These are phyloP conservation scores for Aspergillus cejpii DNA, from an alignment of 2,329 filamentous ascomycete species.

Conservation along the genomic window DNA sequence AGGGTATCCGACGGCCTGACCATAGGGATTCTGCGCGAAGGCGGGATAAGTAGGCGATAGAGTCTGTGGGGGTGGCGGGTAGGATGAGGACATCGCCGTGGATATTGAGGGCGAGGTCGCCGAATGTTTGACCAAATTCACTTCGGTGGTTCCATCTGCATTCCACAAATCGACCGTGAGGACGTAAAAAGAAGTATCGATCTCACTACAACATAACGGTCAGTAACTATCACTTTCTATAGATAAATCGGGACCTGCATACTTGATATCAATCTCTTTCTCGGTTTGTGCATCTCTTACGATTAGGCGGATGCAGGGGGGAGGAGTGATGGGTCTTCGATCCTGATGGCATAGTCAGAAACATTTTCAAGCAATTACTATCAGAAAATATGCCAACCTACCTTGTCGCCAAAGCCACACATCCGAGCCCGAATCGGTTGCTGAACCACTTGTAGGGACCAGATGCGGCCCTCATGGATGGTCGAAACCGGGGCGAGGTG, in stretches of 20 bases:
- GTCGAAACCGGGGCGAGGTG: conserved; percentile 38
- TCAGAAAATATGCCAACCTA: conserved; percentile 37
- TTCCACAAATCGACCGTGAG: conserved; percentile 65
- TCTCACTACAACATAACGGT: conserved; percentile 49
- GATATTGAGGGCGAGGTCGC: conserved; percentile 69
- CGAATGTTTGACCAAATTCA: conserved; percentile 62
- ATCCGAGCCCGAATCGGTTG: conserved; percentile 90
- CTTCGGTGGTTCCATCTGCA: conserved; percentile 53
- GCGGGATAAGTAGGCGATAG: conserved; percentile 32
- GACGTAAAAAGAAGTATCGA: conserved; percentile 62
- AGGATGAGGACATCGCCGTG: conserved; percentile 71
- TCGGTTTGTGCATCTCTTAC: conserved; percentile 68
- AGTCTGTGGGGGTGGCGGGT: conserved; percentile 47
- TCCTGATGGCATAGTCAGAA: conserved; percentile 52
- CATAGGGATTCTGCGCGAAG: conserved; percentile 38
- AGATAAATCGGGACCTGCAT: conserved; percentile 30
- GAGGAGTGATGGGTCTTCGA: conserved; percentile 88
- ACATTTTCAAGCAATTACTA: background rate
- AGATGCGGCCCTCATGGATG: conserved; percentile 40
- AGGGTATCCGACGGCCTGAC: conserved; percentile 35
- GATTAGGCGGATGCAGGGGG: conserved; percentile 79
- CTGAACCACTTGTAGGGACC: conserved; percentile 72
- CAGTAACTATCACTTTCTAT: conserved; percentile 4
- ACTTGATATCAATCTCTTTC: conserved; percentile 79
- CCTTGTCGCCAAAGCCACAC: conserved; percentile 99